phyloP scores from a whole-genome alignment of 1,284 basidiomycete species.

The Sphagnurus paluster region DNA sequence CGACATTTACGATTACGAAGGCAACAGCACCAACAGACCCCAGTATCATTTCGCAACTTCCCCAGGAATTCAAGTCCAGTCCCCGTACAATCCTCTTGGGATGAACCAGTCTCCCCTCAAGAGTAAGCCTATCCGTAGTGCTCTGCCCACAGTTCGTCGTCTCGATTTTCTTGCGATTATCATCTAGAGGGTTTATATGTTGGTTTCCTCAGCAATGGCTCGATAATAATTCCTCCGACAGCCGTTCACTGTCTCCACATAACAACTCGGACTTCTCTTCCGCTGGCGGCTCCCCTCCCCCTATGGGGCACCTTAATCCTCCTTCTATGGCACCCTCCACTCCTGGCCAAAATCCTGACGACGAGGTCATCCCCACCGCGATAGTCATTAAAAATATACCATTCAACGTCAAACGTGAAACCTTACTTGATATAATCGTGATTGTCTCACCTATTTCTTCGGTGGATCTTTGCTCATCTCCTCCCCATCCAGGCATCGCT shows the following conservation, averaged over 20 bases:
- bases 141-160: slow-evolving; percentile 66
- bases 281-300: slow-evolving; percentile 78
- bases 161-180: slow-evolving; percentile 24
- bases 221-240: slow-evolving; percentile 64
- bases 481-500: slow-evolving; percentile 69
- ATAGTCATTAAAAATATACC: slow-evolving; percentile 99
- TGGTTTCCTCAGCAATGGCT: slow-evolving; percentile 76
- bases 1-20: slow-evolving; percentile 82
- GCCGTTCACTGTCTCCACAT: slow-evolving; percentile 79
- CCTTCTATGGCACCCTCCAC: slow-evolving; percentile 49
- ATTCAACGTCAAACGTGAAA: slow-evolving; percentile 96
- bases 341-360: slow-evolving; percentile 59
- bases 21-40: slow-evolving; percentile 48
- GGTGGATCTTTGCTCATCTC: slow-evolving; percentile 5
- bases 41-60: slow-evolving; percentile 72
- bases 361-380: slow-evolving; percentile 97
- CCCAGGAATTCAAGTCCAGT: slow-evolving; percentile 62
- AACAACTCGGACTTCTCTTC: slow-evolving; percentile 85
- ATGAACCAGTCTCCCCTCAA: slow-evolving; percentile 70
- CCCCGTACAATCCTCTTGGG: slow-evolving; percentile 62
- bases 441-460: slow-evolving; percentile 31
- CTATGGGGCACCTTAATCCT: slow-evolving; percentile 56
- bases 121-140: slow-evolving; percentile 66
- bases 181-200: slow-evolving; percentile 13
- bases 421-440: slow-evolving; percentile 94